Percentiles rank a stretch among this genome's conserved stretches.
Conservation (phyloP, 2,329 filamentous ascomycete species). For the Phialemoniopsis sp. region DNA sequence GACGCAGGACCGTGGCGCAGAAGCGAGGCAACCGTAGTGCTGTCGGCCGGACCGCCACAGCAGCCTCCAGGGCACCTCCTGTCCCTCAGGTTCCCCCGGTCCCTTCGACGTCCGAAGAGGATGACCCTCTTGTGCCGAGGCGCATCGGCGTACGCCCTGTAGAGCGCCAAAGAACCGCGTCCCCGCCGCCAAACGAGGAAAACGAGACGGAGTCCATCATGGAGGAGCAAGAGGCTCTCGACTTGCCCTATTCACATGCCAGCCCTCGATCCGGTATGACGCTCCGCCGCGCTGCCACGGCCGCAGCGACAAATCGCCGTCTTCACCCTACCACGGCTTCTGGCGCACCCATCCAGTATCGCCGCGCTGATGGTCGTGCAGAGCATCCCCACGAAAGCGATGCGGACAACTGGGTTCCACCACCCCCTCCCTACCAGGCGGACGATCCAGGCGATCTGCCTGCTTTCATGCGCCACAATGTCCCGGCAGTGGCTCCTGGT, state of each 20-base stretch:
- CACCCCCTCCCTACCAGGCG: slow-evolving; percentile 74
- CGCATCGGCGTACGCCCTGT: slow-evolving; percentile 32
- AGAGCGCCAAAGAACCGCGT: slow-evolving; percentile 1
- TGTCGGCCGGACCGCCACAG: slow-evolving; percentile 46
- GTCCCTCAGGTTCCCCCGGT: slow-evolving; percentile 21
- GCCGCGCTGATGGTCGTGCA: slow-evolving; percentile 63
- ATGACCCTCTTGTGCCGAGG: slow-evolving; percentile 50
- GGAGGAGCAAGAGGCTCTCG: slow-evolving; percentile 58
- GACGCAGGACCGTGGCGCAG: slow-evolving; percentile 68
- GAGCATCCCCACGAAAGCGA: slow-evolving; percentile 83
- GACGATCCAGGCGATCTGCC: slow-evolving; percentile 56
- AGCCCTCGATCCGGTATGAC: slow-evolving; percentile 67
- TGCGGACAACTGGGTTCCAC: slow-evolving; percentile 84
- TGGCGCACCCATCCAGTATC: slow-evolving; percentile 54
- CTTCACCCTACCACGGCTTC: slow-evolving; percentile 56
- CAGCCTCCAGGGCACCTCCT: slow-evolving; percentile 26
- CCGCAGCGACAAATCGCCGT: slow-evolving; percentile 69
- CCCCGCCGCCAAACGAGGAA: slow-evolving; percentile 22
- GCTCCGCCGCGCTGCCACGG: slow-evolving; percentile 68
- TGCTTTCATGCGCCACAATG: slow-evolving; percentile 46
- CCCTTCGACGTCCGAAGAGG: slow-evolving; percentile 23
- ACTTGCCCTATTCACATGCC: slow-evolving; percentile 69
- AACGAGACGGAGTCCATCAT: slow-evolving; percentile 41
- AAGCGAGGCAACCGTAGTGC: slow-evolving; percentile 44
- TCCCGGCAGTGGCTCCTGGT: slow-evolving; percentile 9